Base-by-base conservation (phyloP, 306 rosid species). In the Cicer cuneatum region DNA sequence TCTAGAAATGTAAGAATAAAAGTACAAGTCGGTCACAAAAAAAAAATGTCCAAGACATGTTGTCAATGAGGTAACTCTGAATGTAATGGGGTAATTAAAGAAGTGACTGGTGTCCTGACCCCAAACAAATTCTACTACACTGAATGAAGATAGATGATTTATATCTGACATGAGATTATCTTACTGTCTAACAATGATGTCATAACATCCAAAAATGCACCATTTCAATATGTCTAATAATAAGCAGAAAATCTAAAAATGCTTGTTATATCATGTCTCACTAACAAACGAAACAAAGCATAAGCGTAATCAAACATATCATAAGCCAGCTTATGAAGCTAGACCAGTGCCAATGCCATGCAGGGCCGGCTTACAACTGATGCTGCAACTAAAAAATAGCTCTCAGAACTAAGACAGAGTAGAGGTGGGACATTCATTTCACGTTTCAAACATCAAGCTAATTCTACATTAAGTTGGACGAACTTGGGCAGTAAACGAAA, bases 401-500 rank as follows among this genome's bases (percentile, higher is more conserved):
- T 21, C 37, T 60, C 69, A 37, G 1, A 24, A 14, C 45, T 59
- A 43, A 21, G 45, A 72, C 16, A 29, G 16, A 24, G 41, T 61
- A 73, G 9, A 45, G 61, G 61, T 13, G 62, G 62, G 39, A 75
- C 43, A n/a, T 13, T 43, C 13, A 14, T 33, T 54, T 56, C 13
- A 21, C 16, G 9, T 41, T 40, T 65, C 39, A 52, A 13, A 40
- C 64, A 39, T 29, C 42, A 29, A 71, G 13, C 59, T 66, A 57
- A 41, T 7, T 53, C 66, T 66, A 33, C 74, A 37, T 45, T 15
- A 49, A 21, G 47, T 45, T 53, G 10, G 63, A 37, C 14, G 12
- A 40, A 45, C 54, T 75, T 43, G 52, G 40, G 57, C n/a, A n/a
- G 41, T 52, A 61, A 71, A 63, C 37, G 41, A 45, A 11, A 39